These are phyloP conservation scores for Hygrophorus russula DNA, from an alignment of 768 basidiomycete genomes.

Conservation along the genomic window DNA sequence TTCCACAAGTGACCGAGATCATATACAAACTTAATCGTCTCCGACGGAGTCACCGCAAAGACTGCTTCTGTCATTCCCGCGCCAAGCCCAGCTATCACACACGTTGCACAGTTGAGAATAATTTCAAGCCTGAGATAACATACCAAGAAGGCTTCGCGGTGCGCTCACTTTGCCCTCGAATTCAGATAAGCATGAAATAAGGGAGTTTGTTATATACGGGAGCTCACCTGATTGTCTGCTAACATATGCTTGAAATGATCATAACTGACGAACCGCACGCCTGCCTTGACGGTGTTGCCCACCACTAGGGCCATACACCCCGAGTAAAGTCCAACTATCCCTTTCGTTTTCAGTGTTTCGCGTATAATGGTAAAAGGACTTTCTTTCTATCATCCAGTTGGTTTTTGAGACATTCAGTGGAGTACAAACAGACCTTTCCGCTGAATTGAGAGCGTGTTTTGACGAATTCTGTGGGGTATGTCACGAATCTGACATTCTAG, in stretches of 20 bases:
- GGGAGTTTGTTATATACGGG: conserved; percentile 1
- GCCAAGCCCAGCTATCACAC: conserved; percentile 56
- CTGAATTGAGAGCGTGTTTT: conserved; percentile 93
- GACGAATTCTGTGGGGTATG: conserved; percentile 85
- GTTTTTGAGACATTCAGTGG: neutral
- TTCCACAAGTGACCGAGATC: neutral
- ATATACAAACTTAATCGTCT: conserved; percentile 85
- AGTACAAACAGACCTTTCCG: conserved; percentile 41
- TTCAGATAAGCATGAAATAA: neutral
- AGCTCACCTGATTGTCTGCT: conserved; percentile 67
- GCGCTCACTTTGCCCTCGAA: conserved; percentile 83
- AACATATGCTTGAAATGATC: conserved; percentile 82
- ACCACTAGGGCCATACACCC: conserved; percentile 84
- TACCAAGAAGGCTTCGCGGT: conserved; percentile 74
- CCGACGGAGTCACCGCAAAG: conserved; percentile 92
- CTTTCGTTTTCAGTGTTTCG: conserved; percentile 64
- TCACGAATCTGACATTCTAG: conserved; percentile 53
- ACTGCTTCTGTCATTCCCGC: conserved; percentile 91
- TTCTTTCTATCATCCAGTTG: conserved; percentile 29
- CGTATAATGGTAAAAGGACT: conserved; percentile 64
- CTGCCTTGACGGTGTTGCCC: conserved; percentile 90
- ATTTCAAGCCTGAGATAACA: conserved; percentile 2
- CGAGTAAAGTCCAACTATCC: conserved; percentile 82
- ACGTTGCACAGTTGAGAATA: neutral
- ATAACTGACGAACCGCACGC: conserved; percentile 91